Evolutionary conservation across 73 alveolate genomes (phyloP).

Genomic region (Tetrahymena thermophila): DNA sequence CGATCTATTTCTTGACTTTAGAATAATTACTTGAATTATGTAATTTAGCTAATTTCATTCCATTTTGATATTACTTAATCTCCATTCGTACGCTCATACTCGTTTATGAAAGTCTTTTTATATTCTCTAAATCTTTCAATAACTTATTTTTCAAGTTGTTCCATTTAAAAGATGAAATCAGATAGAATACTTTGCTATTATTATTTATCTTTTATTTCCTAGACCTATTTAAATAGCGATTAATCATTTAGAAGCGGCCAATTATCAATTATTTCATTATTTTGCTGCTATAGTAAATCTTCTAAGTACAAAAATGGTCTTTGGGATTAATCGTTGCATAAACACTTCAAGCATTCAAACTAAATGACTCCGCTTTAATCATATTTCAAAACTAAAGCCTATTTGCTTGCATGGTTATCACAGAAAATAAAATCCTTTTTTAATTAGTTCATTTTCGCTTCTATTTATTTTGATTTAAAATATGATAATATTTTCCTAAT

Average conservation of each 20-base stretch:
- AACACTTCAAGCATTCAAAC: background rate
- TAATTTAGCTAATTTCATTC: background rate
- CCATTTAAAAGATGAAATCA: background rate
- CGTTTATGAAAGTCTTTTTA: background rate
- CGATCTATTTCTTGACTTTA: background rate
- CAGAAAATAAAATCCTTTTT: background rate
- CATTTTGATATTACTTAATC: background rate
- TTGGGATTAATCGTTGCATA: background rate
- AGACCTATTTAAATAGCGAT: too few relatives aligned
- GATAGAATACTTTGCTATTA: too few relatives aligned
- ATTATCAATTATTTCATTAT: background rate
- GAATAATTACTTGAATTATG: too few relatives aligned
- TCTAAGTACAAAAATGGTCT: background rate
- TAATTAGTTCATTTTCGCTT: background rate
- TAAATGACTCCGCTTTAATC: background rate
- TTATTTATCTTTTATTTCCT: background rate
- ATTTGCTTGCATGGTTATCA: background rate
- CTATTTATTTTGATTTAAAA: too few relatives aligned
- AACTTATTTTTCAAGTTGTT: background rate
- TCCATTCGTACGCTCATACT: background rate
- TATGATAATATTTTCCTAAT: too few relatives aligned
- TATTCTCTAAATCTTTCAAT: background rate
- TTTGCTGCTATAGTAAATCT: background rate
- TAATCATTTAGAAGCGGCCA: background rate
- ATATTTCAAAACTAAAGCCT: background rate